phyloP scores from a whole-genome alignment of 2,329 filamentous ascomycete species.

The Cladophialophora exuberans region DNA sequence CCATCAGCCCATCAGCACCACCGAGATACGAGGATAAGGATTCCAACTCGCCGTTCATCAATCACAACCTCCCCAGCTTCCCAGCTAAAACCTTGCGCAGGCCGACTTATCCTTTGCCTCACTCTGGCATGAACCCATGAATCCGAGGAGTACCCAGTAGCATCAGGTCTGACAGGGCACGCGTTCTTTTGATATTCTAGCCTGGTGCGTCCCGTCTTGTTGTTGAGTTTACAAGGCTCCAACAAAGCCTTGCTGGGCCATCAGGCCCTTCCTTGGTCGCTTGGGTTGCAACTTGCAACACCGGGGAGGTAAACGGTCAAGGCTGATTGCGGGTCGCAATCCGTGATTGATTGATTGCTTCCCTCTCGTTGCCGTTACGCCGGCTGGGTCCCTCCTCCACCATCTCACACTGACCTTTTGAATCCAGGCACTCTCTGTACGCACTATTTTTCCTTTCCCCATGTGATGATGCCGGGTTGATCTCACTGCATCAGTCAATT shows the following conservation, averaged over 20 bases:
- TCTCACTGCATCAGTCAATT: no score
- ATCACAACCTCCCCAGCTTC: no score
- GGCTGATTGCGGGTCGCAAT: conserved; percentile 13
- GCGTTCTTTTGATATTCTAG: background rate
- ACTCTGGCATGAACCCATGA: background rate
- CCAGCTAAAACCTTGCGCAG: no score
- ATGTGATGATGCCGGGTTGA: no score
- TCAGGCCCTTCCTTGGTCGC: background rate
- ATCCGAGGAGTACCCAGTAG: background rate
- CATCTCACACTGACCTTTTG: background rate
- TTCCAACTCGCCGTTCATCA: conserved; percentile 5
- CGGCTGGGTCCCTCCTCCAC: background rate
- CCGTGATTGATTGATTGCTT: background rate
- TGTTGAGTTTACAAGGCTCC: conserved; percentile 10
- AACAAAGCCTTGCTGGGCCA: conserved; percentile 16
- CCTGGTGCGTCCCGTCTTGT: background rate
- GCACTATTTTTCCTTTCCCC: no score
- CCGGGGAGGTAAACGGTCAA: background rate
- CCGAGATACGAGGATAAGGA: conserved; percentile 11
- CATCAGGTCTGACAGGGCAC: no score
- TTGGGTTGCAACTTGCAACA: no score
- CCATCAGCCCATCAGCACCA: conserved; percentile 22
- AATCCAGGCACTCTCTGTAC: no score
- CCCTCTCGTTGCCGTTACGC: no score
- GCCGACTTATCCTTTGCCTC: conserved; percentile 10